These are phyloP conservation scores for Monoraphidium neglectum DNA, from an alignment of 139 green algal species.

Conservation along the genomic window DNA sequence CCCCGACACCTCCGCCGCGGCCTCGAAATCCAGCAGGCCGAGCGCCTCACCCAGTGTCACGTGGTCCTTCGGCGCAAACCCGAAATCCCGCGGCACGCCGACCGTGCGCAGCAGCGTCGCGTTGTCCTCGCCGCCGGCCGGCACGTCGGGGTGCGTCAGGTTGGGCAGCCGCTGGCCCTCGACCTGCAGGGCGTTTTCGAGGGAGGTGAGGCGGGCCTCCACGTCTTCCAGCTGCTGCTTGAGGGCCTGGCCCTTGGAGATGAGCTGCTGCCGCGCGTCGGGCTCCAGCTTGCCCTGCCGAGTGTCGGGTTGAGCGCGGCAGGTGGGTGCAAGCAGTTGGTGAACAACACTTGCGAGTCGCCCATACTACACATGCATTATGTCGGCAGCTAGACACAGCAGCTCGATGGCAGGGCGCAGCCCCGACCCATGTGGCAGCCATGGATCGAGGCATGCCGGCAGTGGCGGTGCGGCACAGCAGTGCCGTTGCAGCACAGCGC, in stretches of 20 bases:
- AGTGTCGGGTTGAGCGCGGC: neutral
- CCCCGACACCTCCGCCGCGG: slow-evolving; percentile 70
- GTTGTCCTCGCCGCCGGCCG: slow-evolving; percentile 77
- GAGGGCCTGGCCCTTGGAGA: slow-evolving; percentile 85
- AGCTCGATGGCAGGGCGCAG: too few species aligned
- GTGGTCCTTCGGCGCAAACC: slow-evolving; percentile 84
- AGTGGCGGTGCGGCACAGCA: too few species aligned
- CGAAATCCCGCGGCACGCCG: slow-evolving; percentile 61
- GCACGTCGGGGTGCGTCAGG: slow-evolving; percentile 88
- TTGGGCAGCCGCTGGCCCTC: slow-evolving; percentile 96
- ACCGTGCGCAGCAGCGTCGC: slow-evolving; percentile 51
- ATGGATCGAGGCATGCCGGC: too few species aligned
- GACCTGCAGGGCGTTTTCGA: slow-evolving; percentile 81
- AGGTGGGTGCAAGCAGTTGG: neutral
- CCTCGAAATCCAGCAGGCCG: slow-evolving; percentile 90
- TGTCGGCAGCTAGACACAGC: neutral
- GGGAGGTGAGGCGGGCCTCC: slow-evolving; percentile 60
- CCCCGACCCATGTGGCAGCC: too few species aligned
- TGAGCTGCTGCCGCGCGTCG: slow-evolving; percentile 67
- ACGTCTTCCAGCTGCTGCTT: slow-evolving; percentile 86
- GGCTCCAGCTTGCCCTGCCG: slow-evolving; percentile 86
- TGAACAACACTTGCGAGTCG: neutral
- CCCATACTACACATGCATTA: neutral
- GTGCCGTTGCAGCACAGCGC: too few species aligned
- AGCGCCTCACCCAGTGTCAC: slow-evolving; percentile 74